A percentile compares a stretch with the other conserved stretches of the same genome.
These are phyloP conservation scores for Thalassiosira hispida DNA, from an alignment of 352 stramenopile genomes.

Conservation along the genomic window DNA sequence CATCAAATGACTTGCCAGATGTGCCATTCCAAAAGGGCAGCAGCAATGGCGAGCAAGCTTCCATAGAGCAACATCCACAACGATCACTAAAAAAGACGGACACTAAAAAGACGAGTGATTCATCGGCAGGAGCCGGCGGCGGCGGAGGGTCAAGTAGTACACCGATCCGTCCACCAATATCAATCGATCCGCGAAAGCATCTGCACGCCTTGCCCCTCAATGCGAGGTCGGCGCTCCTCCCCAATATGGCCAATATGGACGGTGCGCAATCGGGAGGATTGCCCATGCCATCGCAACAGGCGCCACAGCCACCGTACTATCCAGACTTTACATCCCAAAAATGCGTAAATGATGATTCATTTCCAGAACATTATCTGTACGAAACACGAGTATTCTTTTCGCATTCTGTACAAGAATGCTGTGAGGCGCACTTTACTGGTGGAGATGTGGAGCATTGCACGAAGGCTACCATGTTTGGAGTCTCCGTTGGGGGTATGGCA, in stretches of 20 bases:
- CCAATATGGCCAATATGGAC: background rate
- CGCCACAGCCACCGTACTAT: slow-evolving; percentile 33
- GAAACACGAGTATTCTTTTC: slow-evolving; percentile 43
- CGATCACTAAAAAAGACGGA: background rate
- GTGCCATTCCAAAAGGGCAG: background rate
- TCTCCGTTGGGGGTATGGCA: no score
- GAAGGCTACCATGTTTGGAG: background rate
- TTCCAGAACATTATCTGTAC: slow-evolving; percentile 50
- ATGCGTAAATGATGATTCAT: slow-evolving; percentile 34
- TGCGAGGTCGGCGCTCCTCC: background rate
- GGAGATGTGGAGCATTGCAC: slow-evolving; percentile 27
- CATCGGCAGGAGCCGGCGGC: background rate
- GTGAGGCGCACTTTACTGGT: slow-evolving; percentile 37
- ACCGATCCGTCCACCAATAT: background rate
- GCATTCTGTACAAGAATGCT: slow-evolving; percentile 33
- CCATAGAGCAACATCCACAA: background rate
- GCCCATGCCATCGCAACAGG: background rate
- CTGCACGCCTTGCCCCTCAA: background rate
- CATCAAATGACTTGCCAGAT: background rate
- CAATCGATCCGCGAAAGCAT: background rate
- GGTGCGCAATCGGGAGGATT: background rate
- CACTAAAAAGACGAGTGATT: no score
- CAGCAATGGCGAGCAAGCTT: background rate
- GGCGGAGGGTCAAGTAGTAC: background rate
- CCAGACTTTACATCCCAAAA: slow-evolving; percentile 18